A percentile compares a stretch with the other conserved stretches of the same genome.
Conservation (phyloP, 331 rosid genomes). For the Phaseolus coccineus region DNA sequence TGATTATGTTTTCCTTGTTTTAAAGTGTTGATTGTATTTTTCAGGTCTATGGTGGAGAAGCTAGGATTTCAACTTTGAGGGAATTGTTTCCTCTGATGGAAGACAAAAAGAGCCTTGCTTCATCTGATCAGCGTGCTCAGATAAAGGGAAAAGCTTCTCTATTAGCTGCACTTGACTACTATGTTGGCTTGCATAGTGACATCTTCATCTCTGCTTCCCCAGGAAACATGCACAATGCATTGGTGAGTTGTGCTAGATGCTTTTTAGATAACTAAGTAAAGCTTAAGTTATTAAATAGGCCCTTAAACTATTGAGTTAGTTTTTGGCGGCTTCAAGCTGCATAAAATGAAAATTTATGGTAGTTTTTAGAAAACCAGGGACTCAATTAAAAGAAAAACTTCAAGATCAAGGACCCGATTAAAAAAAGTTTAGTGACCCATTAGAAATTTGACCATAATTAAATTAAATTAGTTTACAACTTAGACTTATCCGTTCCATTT, state of each 20-base stretch:
- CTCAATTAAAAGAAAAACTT: not conserved
- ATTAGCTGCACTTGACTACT: slow-evolving; percentile 89
- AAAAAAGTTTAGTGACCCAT: not conserved
- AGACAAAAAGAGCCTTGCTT: slow-evolving; percentile 88
- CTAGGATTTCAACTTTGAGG: slow-evolving; percentile 77
- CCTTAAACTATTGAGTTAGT: not conserved
- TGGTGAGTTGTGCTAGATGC: slow-evolving; percentile 66
- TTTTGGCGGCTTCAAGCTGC: not conserved
- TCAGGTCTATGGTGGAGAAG: slow-evolving; percentile 92
- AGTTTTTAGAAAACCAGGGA: too few species aligned
- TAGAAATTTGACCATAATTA: not conserved
- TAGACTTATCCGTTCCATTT: slow-evolving; percentile 13
- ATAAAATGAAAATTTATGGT: not conserved
- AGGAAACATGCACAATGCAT: slow-evolving; percentile 95
- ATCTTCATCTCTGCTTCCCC: slow-evolving; percentile 93
- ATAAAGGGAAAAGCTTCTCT: slow-evolving; percentile 90
- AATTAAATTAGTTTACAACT: not conserved
- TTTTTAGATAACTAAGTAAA: slow-evolving; percentile 20
- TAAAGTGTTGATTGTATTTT: slow-evolving; percentile 35
- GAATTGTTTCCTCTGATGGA: slow-evolving; percentile 87
- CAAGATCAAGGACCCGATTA: not conserved
- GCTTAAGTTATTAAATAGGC: not conserved
- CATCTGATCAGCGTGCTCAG: slow-evolving; percentile 66
- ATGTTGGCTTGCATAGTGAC: slow-evolving; percentile 82
- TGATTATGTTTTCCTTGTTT: slow-evolving; percentile 26